Conservation (phyloP, 73 alveolate genomes). For the Symbiodinium pilosum region DNA sequence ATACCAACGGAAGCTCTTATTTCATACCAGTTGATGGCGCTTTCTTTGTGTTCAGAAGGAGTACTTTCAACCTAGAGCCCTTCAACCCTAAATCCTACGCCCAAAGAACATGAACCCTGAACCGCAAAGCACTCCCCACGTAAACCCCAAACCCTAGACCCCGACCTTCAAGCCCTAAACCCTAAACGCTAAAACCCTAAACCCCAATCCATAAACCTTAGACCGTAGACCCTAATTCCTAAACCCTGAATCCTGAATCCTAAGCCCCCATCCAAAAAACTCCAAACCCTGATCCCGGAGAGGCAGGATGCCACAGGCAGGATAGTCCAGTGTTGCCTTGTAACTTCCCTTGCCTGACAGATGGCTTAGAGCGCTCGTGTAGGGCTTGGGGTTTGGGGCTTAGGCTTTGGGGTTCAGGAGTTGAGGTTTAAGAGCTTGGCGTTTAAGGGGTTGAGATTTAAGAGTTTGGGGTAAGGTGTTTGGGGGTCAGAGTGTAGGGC, state of each 20-base stretch:
- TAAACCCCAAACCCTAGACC: not conserved
- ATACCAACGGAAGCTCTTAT: too few species aligned
- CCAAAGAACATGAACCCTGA: too few species aligned
- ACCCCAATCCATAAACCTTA: not conserved
- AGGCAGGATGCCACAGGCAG: constrained; percentile 34
- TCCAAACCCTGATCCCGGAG: not conserved
- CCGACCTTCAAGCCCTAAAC: not conserved
- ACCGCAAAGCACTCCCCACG: not conserved
- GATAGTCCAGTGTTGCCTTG: constrained; percentile 43
- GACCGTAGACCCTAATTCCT: not conserved
- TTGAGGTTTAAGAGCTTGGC: not conserved
- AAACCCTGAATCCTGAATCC: not conserved
- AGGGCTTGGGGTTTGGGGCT: not conserved
- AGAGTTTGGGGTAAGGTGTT: not conserved
- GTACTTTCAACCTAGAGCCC: not conserved
- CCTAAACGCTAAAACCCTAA: not conserved
- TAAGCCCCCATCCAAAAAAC: not conserved
- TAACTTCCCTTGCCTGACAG: not conserved
- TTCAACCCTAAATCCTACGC: not conserved
- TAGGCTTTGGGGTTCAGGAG: not conserved
- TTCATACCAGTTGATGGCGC: too few species aligned
- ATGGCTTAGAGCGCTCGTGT: not conserved
- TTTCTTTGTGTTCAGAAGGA: too few species aligned
- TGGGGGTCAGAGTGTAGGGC: not conserved
- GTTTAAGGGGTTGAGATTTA: not conserved